Conservation (phyloP, 805 yeast species). For the Candida germanica region DNA sequence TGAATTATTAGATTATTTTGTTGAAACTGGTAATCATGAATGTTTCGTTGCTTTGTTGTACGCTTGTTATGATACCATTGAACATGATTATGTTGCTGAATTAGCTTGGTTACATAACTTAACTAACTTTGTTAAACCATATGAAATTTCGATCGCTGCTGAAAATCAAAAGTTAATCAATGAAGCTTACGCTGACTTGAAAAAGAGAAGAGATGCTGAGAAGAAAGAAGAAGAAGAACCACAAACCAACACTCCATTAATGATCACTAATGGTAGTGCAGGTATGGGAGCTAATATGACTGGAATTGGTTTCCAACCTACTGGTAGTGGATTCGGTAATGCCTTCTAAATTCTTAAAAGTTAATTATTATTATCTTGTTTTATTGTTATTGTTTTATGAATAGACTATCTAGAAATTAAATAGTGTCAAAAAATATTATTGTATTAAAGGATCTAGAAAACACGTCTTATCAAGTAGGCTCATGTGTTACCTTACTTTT, state of each 20-base stretch:
- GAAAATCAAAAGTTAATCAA: constrained; percentile 70
- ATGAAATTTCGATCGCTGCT: constrained; percentile 76
- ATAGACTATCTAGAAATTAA: background rate
- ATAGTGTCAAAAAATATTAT: background rate
- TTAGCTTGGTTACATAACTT: constrained; percentile 87
- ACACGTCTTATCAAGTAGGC: too few relatives aligned
- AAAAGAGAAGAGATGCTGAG: constrained; percentile 63
- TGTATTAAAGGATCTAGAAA: background rate
- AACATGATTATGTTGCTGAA: constrained; percentile 82
- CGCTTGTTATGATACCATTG: constrained; percentile 76
- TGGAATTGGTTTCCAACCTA: constrained; percentile 62
- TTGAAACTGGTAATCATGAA: constrained; percentile 95
- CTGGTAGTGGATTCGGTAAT: constrained; percentile 72
- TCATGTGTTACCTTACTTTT: too few relatives aligned
- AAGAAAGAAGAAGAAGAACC: constrained; percentile 43
- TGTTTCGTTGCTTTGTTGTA: constrained; percentile 88
- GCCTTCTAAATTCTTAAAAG: constrained; percentile 7
- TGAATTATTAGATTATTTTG: constrained; percentile 86
- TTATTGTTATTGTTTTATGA: background rate
- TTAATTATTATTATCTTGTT: background rate
- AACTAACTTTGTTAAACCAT: constrained; percentile 86
- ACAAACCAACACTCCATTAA: constrained; percentile 61
- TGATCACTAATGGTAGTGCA: constrained; percentile 72
- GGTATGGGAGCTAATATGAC: constrained; percentile 29
- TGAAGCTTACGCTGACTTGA: constrained; percentile 66